A percentile compares a stretch with the other conserved stretches of the same genome.
phyloP scores from a whole-genome alignment of 805 yeast genomes.

The Wickerhamiella hasegawae region DNA sequence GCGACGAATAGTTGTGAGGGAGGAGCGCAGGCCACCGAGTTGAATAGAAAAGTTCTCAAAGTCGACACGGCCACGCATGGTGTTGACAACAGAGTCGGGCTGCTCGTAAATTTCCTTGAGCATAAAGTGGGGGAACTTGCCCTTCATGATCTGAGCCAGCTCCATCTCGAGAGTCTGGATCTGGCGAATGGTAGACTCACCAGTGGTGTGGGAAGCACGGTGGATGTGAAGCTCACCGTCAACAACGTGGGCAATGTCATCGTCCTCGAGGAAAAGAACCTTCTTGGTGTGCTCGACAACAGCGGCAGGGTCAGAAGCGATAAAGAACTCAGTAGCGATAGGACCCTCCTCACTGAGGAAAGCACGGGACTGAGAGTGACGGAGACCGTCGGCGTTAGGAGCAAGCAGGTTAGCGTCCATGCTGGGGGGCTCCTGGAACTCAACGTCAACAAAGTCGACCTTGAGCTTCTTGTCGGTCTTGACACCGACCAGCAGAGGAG shows the following conservation, averaged over 20 bases:
- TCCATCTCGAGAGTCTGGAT: slow-evolving; percentile 96
- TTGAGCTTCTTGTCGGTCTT: slow-evolving; percentile 84
- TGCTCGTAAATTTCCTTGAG: slow-evolving; percentile 97
- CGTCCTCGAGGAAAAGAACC: slow-evolving; percentile 91
- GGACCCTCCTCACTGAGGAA: slow-evolving; percentile 92
- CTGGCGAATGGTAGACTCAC: slow-evolving; percentile 81
- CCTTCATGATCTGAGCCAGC: slow-evolving; percentile 95
- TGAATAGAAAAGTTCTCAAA: slow-evolving; percentile 62
- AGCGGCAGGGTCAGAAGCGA: slow-evolving; percentile 94
- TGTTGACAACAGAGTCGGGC: slow-evolving; percentile 94
- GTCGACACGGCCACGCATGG: slow-evolving; percentile 98
- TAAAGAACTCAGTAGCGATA: slow-evolving; percentile 86
- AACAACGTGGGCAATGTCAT: slow-evolving; percentile 94
- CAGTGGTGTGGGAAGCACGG: slow-evolving; percentile 73
- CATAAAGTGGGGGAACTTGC: slow-evolving; percentile 92
- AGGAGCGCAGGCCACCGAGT: slow-evolving; percentile 79
- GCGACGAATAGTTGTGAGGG: slow-evolving; percentile 77
- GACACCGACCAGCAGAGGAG: slow-evolving; percentile 93
- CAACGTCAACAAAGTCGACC: slow-evolving; percentile 97
- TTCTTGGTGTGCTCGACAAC: slow-evolving; percentile 94
- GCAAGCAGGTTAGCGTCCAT: slow-evolving; percentile 16
- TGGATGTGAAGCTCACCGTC: slow-evolving; percentile 98
- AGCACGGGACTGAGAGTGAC: slow-evolving; percentile 92
- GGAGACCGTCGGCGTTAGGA: slow-evolving; percentile 47
- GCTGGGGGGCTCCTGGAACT: slow-evolving; percentile 54